A percentile compares a stretch with the other conserved stretches of the same genome.
phyloP scores from a whole-genome alignment of 768 basidiomycete species.

The Mycena amicta region DNA sequence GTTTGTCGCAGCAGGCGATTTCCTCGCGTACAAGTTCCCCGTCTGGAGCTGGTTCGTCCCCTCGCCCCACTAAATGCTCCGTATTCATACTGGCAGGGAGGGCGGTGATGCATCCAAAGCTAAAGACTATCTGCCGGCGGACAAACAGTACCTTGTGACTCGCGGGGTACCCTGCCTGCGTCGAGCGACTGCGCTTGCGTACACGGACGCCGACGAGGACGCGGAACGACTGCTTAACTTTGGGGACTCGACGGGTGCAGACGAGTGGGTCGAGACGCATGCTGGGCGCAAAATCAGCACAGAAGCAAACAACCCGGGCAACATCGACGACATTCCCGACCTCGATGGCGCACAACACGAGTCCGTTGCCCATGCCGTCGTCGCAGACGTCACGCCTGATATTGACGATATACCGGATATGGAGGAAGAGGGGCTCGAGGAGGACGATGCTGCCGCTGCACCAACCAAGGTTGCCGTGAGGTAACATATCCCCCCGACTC shows the following conservation, averaged over 20 bases:
- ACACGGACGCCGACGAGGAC: constrained; percentile 96
- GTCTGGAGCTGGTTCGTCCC: constrained; percentile 89
- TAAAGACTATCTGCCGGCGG: constrained; percentile 89
- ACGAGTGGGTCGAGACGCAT: constrained; percentile 99
- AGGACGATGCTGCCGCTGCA: constrained; percentile 78
- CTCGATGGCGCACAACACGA: constrained; percentile 55
- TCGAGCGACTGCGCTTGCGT: constrained; percentile 87
- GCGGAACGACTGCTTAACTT: constrained; percentile 90
- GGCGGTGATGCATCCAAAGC: constrained; percentile 84
- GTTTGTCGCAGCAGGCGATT: constrained; percentile 97
- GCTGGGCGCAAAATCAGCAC: constrained; percentile 65
- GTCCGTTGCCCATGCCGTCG: constrained; percentile 45
- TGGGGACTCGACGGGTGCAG: constrained; percentile 65
- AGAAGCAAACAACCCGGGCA: constrained; percentile 61
- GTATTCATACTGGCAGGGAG: too few species aligned
- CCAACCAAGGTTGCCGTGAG: constrained; percentile 52
- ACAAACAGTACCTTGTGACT: constrained; percentile 96
- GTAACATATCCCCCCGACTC: too few species aligned
- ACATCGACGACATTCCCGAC: constrained; percentile 88
- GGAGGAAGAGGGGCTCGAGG: constrained; percentile 93
- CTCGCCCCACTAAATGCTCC: too few species aligned
- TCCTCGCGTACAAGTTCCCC: constrained; percentile 96
- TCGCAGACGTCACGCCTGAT: constrained; percentile 71
- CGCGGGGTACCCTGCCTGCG: constrained; percentile 96
- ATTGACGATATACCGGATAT: constrained; percentile 98